Conservation (phyloP, 768 basidiomycete species). For the Suillus discolor region DNA sequence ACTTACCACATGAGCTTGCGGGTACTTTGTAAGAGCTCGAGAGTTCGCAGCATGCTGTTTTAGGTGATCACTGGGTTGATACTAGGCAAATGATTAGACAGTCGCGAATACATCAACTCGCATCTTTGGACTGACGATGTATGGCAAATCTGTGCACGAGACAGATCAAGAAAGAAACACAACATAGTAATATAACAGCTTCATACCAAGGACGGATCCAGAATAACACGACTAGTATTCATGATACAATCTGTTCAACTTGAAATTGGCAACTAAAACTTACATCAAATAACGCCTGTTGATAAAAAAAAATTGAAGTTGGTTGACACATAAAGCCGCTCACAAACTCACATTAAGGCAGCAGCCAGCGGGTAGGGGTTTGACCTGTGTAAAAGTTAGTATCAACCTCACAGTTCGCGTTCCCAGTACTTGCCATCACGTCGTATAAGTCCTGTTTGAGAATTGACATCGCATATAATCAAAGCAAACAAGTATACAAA, state of each 20-base stretch:
- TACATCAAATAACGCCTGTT: conserved; percentile 13
- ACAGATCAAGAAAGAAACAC: neutral
- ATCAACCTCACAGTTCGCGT: neutral
- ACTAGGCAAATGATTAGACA: neutral
- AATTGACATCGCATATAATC: neutral
- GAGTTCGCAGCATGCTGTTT: neutral
- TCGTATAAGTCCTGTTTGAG: neutral
- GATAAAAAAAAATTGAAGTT: neutral
- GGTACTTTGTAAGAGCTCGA: neutral
- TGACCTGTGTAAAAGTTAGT: neutral
- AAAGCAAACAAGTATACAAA: neutral
- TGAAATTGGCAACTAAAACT: conserved; percentile 9
- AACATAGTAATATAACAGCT: no score
- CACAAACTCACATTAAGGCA: neutral
- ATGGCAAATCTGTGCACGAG: conserved; percentile 25
- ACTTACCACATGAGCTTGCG: neutral
- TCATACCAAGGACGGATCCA: conserved; percentile 7
- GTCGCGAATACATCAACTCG: neutral
- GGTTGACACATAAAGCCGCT: neutral
- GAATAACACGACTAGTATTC: conserved; percentile 10
- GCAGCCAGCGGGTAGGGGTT: neutral
- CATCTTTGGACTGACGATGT: conserved; percentile 17
- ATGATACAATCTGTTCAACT: neutral
- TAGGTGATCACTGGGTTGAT: neutral
- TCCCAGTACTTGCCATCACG: neutral